A percentile compares a stretch with the other conserved stretches of the same genome.
phyloP scores from a whole-genome alignment of 352 stramenopile genomes.

The Discostella stelligera region DNA sequence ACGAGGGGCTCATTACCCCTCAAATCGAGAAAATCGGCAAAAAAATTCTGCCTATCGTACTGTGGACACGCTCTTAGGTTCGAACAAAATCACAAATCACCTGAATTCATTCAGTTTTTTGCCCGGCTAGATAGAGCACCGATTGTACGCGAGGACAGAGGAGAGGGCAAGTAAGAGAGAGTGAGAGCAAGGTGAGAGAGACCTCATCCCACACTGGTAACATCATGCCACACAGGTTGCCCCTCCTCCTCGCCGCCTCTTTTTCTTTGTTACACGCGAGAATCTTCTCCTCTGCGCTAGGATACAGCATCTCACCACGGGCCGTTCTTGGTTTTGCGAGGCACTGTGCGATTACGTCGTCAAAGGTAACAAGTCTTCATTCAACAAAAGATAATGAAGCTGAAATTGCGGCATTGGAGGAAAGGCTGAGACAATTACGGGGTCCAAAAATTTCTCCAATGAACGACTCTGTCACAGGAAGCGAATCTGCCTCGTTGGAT shows the following conservation, averaged over 20 bases:
- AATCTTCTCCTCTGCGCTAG: conserved; percentile 7
- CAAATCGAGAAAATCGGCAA: too few relatives aligned
- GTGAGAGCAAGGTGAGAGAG: too few relatives aligned
- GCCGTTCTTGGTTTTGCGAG: neutral
- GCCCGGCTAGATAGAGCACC: too few relatives aligned
- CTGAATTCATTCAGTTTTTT: too few relatives aligned
- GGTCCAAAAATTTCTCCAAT: conserved; percentile 9
- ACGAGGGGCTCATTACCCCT: too few relatives aligned
- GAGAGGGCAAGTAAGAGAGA: too few relatives aligned
- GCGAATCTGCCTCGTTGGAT: conserved; percentile 4
- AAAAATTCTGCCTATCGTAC: too few relatives aligned
- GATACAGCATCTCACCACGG: neutral
- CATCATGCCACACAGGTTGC: neutral
- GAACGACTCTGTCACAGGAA: neutral
- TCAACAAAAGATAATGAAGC: conserved; percentile 43
- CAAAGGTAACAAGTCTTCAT: conserved; percentile 5
- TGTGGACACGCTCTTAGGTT: too few relatives aligned
- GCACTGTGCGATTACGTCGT: neutral
- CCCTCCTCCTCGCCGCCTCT: conserved; percentile 12
- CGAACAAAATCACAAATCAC: too few relatives aligned
- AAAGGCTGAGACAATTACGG: conserved; percentile 14
- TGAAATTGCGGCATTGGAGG: conserved; percentile 49
- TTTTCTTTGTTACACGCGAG: neutral
- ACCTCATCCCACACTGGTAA: too few relatives aligned
- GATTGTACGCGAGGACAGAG: too few relatives aligned